These are phyloP conservation scores for Begonia peltatifolia DNA, from an alignment of 306 rosid species.

Conservation along the genomic window DNA sequence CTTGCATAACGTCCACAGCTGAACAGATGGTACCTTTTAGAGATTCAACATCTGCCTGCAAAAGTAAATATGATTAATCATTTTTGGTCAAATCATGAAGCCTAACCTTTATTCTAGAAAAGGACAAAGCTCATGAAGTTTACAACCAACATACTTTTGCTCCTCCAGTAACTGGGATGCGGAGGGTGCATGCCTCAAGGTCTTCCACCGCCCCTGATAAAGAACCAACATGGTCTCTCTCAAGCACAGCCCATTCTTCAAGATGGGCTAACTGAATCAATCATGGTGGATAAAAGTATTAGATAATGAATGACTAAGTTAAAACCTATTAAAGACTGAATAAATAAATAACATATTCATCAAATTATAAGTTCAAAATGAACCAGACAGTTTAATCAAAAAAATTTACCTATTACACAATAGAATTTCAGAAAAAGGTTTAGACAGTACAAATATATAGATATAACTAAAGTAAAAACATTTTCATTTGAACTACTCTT, in stretches of 20 bases:
- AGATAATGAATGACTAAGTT: slow-evolving; percentile 1
- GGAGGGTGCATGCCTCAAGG: slow-evolving; percentile 89
- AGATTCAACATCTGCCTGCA: slow-evolving; percentile 80
- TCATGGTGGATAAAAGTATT: slow-evolving; percentile 17
- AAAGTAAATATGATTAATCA: slow-evolving; percentile 3
- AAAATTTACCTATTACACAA: too few species aligned
- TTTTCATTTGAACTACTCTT: too few species aligned
- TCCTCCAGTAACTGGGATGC: slow-evolving; percentile 75
- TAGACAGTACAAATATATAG: too few species aligned
- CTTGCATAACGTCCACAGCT: slow-evolving; percentile 80
- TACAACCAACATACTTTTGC: slow-evolving; percentile 48
- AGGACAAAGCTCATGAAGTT: neutral
- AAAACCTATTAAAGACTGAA: too few species aligned
- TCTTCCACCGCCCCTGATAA: slow-evolving; percentile 80
- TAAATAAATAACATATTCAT: too few species aligned
- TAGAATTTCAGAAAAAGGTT: too few species aligned
- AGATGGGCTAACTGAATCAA: slow-evolving; percentile 64
- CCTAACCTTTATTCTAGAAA: slow-evolving; percentile 3
- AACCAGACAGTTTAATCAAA: too few species aligned
- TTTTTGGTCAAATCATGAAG: slow-evolving; percentile 4
- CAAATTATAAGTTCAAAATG: too few species aligned
- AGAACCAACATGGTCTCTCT: slow-evolving; percentile 58
- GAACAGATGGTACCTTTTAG: slow-evolving; percentile 80
- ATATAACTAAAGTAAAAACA: too few species aligned
- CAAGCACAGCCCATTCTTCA: slow-evolving; percentile 78